phyloP scores from a whole-genome alignment of 805 yeast genomes.

The Monosporozyma aerobia region DNA sequence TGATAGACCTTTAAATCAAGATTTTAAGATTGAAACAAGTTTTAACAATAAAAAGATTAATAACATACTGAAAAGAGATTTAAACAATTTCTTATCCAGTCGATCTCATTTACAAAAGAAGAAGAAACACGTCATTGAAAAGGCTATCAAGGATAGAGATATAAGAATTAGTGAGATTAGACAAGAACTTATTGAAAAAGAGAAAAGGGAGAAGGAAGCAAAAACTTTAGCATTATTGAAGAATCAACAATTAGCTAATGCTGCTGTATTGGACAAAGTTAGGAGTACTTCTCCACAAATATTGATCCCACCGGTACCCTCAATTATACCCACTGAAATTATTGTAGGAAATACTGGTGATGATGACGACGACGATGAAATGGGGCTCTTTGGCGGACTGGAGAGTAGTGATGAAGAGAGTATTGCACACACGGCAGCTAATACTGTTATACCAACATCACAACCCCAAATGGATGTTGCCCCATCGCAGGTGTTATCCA shows the following conservation, averaged over 20 bases:
- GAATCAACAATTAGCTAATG: conserved; percentile 25
- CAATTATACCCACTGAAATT: neutral
- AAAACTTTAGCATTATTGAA: conserved; percentile 12
- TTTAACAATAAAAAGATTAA: neutral
- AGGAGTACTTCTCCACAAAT: neutral
- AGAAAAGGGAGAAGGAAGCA: neutral
- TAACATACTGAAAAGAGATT: neutral
- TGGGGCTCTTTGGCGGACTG: conserved; percentile 23
- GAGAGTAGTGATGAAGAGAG: conserved; percentile 27
- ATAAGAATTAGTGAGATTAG: conserved; percentile 19
- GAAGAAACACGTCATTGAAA: conserved; percentile 17
- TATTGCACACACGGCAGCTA: conserved; percentile 7
- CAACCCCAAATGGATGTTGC: neutral
- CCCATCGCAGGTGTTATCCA: neutral
- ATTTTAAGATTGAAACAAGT: conserved; percentile 1
- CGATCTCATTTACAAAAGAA: conserved; percentile 11
- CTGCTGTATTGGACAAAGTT: neutral
- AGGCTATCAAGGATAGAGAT: conserved; percentile 29
- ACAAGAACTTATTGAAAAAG: neutral
- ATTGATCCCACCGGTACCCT: neutral
- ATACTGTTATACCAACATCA: neutral
- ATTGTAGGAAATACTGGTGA: neutral
- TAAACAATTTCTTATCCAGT: conserved; percentile 10
- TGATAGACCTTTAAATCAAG: neutral
- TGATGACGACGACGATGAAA: conserved; percentile 19